phyloP scores from a whole-genome alignment of 345 rosid species.

The Erucastrum elatum region DNA sequence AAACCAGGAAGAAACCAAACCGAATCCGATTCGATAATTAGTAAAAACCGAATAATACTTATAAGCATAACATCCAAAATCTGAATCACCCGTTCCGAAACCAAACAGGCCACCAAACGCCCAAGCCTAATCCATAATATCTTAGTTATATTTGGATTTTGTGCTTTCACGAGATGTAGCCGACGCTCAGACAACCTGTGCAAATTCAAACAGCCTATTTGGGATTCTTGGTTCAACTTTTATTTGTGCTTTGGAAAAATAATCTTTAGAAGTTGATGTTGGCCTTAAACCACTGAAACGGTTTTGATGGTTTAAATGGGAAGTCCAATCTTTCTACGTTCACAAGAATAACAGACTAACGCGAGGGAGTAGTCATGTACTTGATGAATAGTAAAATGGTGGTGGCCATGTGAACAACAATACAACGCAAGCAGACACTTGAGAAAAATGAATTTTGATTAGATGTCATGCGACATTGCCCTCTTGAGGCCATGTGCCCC shows the following conservation, averaged over 20 bases:
- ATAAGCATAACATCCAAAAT: no score
- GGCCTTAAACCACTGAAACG: not conserved
- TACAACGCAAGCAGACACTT: constrained; percentile 16
- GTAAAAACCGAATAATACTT: no score
- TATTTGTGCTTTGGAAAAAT: not conserved
- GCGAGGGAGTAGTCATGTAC: no score
- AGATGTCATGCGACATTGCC: constrained; percentile 27
- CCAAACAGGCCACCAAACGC: no score
- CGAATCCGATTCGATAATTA: no score
- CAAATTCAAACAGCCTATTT: constrained; percentile 20
- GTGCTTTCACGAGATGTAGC: constrained; percentile 39
- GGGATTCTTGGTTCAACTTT: constrained; percentile 10
- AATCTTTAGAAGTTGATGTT: constrained; percentile 8
- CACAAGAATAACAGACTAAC: no score
- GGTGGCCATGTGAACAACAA: constrained; percentile 31
- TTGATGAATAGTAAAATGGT: not conserved
- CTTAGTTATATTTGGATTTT: constrained; percentile 30
- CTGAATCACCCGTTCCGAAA: no score
- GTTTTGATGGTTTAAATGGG: not conserved
- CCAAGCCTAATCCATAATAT: no score
- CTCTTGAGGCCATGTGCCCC: constrained; percentile 32
- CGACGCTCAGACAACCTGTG: constrained; percentile 11
- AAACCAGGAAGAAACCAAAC: no score
- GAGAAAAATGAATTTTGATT: constrained; percentile 2
- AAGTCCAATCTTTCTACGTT: no score